These are phyloP conservation scores for Capsella bursapastoris DNA, from an alignment of 345 rosid genomes.

Conservation along the genomic window DNA sequence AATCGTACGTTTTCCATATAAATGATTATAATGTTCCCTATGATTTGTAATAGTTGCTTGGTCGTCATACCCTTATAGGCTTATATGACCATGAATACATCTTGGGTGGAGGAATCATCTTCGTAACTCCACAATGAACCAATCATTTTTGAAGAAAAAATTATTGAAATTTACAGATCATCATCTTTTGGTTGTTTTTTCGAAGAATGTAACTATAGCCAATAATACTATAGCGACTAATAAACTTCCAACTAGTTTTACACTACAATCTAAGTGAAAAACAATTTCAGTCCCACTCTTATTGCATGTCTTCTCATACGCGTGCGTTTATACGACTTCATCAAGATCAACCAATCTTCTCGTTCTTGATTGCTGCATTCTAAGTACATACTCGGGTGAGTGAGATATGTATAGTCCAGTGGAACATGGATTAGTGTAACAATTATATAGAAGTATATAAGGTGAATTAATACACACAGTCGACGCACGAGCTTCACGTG, in stretches of 20 bases:
- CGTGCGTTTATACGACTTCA: neutral
- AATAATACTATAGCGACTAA: neutral
- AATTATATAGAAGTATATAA: neutral
- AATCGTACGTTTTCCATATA: too few relatives aligned
- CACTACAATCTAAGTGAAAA: conserved; percentile 9
- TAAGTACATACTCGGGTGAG: conserved; percentile 4
- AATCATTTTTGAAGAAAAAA: conserved; percentile 12
- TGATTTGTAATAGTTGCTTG: neutral
- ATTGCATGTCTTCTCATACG: neutral
- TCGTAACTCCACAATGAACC: conserved; percentile 24
- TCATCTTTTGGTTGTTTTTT: conserved; percentile 2
- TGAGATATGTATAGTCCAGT: neutral
- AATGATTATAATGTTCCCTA: too few relatives aligned
- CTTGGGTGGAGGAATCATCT: conserved; percentile 25
- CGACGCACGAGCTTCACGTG: conserved; percentile 41
- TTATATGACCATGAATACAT: conserved; percentile 30
- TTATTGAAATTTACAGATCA: conserved; percentile 1
- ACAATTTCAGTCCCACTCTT: neutral
- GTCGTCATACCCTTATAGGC: conserved; percentile 38
- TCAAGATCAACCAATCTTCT: neutral
- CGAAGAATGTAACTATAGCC: neutral
- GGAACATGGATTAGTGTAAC: conserved; percentile 20
- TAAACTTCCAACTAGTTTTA: conserved; percentile 1
- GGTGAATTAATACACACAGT: conserved; percentile 13
- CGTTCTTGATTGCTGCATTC: neutral